A percentile compares a stretch with the other conserved stretches of the same genome.
phyloP scores from a whole-genome alignment of 257 asterid genomes.

The Fraxinus americana region DNA sequence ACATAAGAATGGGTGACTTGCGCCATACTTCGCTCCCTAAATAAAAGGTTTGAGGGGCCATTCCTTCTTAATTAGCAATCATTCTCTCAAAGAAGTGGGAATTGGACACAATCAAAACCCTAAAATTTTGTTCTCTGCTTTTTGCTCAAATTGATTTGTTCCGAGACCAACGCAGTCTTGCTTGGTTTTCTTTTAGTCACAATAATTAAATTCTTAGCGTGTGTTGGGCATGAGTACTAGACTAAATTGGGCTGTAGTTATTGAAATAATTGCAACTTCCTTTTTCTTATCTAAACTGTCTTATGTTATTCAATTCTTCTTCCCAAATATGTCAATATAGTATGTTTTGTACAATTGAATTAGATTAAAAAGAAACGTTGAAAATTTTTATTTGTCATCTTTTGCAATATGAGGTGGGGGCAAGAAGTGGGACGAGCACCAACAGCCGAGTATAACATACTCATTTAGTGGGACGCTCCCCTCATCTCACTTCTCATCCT shows the following conservation, averaged over 20 bases:
- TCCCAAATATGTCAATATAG: no score
- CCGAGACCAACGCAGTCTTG: background rate
- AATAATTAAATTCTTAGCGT: background rate
- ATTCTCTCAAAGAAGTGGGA: background rate
- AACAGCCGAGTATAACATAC: background rate
- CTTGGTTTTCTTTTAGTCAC: background rate
- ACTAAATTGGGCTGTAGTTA: no score
- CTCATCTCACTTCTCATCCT: no score
- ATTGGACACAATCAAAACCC: background rate
- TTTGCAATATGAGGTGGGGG: no score
- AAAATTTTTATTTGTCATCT: no score
- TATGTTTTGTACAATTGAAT: no score
- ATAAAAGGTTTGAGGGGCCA: background rate
- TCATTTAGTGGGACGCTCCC: background rate
- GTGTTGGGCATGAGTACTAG: background rate
- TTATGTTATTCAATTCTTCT: no score
- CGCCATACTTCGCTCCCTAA: background rate
- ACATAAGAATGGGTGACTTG: background rate
- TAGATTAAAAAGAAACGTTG: background rate
- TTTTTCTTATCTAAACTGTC: background rate
- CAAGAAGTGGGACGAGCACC: no score
- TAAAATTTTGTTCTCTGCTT: background rate
- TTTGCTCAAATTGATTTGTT: background rate
- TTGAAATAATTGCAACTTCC: no score
- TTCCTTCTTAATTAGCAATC: background rate